Conservation (phyloP, 2,329 filamentous ascomycete genomes). For the Diaporthe citriasiana region DNA sequence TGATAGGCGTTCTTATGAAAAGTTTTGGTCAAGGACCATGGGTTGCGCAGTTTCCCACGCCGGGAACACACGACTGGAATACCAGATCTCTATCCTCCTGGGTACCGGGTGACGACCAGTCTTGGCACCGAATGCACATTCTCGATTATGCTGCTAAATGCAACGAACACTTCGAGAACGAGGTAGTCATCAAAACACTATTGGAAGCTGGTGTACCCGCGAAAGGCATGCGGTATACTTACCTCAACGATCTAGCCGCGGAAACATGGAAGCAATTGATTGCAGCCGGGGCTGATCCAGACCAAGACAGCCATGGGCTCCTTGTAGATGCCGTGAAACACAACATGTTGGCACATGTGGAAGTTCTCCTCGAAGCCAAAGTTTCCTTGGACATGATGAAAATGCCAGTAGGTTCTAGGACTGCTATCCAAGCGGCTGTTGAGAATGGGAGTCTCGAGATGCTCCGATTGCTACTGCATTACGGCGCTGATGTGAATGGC, state of each 20-base stretch:
- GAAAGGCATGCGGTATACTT: not conserved
- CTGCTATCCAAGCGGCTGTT: not conserved
- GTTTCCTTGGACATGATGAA: not conserved
- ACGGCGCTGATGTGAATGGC: not conserved
- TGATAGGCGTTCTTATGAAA: not conserved
- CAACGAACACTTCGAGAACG: fast-evolving
- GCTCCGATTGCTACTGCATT: not conserved
- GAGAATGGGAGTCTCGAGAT: not conserved
- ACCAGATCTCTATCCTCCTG: not conserved
- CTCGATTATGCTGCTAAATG: not conserved
- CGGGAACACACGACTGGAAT: not conserved
- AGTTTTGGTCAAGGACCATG: not conserved
- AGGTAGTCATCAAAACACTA: not conserved
- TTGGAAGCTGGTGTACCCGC: not conserved
- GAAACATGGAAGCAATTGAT: not conserved
- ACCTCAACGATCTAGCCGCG: fast-evolving
- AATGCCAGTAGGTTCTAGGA: not conserved
- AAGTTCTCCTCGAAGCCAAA: not conserved
- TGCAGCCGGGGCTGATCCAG: not conserved
- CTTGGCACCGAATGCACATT: not conserved
- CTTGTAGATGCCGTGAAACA: fast-evolving
- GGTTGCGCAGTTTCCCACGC: not conserved
- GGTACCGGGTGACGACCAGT: fast-evolving
- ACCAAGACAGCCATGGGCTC: fast-evolving
- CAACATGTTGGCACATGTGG: not conserved